Evolutionary conservation across 257 asterid genomes (phyloP).

Genomic region (Coffea canephora): DNA sequence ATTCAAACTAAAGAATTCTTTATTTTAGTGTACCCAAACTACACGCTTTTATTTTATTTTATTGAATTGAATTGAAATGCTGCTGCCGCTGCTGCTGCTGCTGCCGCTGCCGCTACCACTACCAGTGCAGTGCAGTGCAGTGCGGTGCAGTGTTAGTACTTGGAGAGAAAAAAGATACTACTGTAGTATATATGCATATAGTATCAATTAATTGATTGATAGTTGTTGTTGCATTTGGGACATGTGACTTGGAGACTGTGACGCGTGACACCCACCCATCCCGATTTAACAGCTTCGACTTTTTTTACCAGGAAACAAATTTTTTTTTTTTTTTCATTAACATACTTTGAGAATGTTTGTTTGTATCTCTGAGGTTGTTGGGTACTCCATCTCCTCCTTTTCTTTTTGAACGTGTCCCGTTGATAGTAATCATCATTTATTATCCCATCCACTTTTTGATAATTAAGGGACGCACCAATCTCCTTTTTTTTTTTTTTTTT

Average conservation of each 20-base stretch:
- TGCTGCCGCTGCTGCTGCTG: no score
- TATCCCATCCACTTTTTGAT: neutral
- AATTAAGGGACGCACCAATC: no score
- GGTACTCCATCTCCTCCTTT: neutral
- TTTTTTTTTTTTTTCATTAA: no score
- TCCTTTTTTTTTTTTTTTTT: no score
- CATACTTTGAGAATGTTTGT: neutral
- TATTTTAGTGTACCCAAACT: neutral
- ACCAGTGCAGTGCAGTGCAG: no score
- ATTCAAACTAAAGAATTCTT: neutral
- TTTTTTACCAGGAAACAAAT: neutral
- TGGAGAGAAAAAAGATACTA: no score
- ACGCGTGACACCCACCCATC: slow-evolving; percentile 8
- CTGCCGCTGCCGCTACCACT: no score
- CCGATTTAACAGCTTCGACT: neutral
- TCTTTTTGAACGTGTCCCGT: neutral
- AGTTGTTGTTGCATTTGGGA: slow-evolving; percentile 2
- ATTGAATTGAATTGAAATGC: no score
- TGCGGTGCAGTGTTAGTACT: neutral
- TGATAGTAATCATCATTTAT: neutral
- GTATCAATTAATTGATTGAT: neutral
- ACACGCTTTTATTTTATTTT: no score
- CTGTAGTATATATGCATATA: no score
- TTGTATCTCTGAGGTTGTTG: neutral
- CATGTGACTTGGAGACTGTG: slow-evolving; percentile 22